Percentiles rank a stretch among this genome's conserved stretches.
phyloP scores from a whole-genome alignment of 306 rosid species.

The Albizia julibrissin region DNA sequence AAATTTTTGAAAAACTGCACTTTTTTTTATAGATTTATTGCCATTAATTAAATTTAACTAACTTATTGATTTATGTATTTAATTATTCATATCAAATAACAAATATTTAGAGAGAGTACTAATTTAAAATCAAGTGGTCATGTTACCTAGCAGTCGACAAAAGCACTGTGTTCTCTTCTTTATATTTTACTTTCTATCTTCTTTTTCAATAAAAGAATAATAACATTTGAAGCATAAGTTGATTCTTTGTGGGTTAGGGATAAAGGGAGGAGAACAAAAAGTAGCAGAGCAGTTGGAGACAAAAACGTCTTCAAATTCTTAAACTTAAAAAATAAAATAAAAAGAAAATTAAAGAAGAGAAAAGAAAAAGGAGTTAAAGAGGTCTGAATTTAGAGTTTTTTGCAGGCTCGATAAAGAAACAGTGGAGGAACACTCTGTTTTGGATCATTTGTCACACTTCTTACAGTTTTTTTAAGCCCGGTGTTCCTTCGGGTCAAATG shows the following conservation, averaged over 20 bases:
- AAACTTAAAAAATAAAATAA: background rate
- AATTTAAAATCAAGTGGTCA: background rate
- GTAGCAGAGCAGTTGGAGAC: conserved; percentile 25
- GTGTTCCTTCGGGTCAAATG: background rate
- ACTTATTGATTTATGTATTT: too few relatives aligned
- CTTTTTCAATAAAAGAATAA: background rate
- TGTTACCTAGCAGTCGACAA: background rate
- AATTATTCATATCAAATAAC: too few relatives aligned
- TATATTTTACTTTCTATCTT: background rate
- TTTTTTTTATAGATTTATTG: too few relatives aligned
- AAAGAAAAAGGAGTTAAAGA: conserved; percentile 25
- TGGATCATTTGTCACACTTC: background rate
- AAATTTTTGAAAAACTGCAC: too few relatives aligned
- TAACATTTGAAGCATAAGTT: conserved; percentile 23
- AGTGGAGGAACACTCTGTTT: background rate
- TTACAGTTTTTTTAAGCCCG: background rate
- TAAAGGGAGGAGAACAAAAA: conserved; percentile 54
- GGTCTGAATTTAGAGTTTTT: conserved; percentile 17
- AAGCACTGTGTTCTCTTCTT: background rate
- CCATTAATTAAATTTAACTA: too few relatives aligned
- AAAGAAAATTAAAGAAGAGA: background rate
- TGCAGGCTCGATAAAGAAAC: conserved; percentile 37
- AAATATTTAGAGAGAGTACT: too few relatives aligned
- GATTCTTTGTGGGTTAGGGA: conserved; percentile 39
- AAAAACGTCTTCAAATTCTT: conserved; percentile 12